These are phyloP conservation scores for Penicillium sp. DNA, from an alignment of 2,329 filamentous ascomycete genomes.

Conservation along the genomic window DNA sequence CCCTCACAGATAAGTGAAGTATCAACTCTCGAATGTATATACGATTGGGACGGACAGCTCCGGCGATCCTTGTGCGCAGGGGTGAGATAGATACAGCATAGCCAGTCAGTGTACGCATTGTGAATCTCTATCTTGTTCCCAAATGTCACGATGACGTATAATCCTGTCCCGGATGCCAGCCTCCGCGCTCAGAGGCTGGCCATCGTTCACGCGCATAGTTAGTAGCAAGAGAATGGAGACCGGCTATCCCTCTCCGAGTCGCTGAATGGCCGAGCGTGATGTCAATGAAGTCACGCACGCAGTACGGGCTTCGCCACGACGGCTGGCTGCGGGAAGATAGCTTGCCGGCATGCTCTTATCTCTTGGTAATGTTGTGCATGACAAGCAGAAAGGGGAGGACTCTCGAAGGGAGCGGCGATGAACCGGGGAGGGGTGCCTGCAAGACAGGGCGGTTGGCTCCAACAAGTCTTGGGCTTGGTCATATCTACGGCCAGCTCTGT, in stretches of 20 bases:
- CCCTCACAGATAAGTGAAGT: neutral
- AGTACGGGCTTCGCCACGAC: neutral
- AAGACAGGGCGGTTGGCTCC: neutral
- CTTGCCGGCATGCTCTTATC: neutral
- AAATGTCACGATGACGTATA: neutral
- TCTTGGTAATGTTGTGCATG: neutral
- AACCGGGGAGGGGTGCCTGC: neutral
- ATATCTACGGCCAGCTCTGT: neutral
- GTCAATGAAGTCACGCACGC: neutral
- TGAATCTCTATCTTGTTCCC: neutral
- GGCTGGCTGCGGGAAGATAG: too few relatives aligned
- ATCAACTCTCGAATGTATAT: neutral
- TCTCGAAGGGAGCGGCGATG: too few relatives aligned
- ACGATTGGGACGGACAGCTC: neutral
- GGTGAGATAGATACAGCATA: neutral
- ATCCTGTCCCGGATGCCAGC: too few relatives aligned
- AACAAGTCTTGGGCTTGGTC: neutral
- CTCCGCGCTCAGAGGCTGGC: neutral
- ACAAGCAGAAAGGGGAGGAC: neutral
- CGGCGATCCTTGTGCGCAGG: neutral
- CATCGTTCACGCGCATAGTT: neutral
- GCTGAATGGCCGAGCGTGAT: neutral
- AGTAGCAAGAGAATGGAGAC: neutral
- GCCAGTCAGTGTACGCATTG: neutral
- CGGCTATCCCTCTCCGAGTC: neutral